Percentiles rank a stretch among this genome's conserved stretches.
Conservation (phyloP, 139 green algal species). For the Coccomyxa sp. region DNA sequence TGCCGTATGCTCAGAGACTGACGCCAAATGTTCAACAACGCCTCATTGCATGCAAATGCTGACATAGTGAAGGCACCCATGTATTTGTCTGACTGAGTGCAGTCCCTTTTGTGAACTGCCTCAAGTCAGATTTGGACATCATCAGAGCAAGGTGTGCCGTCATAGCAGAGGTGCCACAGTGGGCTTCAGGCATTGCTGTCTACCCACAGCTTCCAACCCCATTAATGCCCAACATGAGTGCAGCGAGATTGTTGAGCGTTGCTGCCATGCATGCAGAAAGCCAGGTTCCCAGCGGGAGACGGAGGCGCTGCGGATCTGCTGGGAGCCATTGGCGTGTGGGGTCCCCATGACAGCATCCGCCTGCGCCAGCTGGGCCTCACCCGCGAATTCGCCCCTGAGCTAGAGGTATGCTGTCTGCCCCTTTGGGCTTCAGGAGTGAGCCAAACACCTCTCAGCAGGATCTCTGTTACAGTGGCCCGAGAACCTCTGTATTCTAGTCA, state of each 20-base stretch:
- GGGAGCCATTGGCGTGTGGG: conserved; percentile 42
- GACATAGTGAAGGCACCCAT: not conserved
- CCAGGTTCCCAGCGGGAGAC: not conserved
- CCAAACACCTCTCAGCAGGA: not conserved
- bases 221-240: not conserved
- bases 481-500: not conserved
- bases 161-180: not conserved
- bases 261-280: conserved; percentile 3
- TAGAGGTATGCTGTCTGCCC: conserved; percentile 23
- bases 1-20: not conserved
- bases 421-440: not conserved
- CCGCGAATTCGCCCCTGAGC: conserved; percentile 16
- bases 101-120: not conserved
- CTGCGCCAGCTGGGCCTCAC: conserved; percentile 18
- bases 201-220: not conserved
- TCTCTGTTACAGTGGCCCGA: not conserved
- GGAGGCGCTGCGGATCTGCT: conserved; percentile 39
- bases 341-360: conserved; percentile 50
- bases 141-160: not conserved
- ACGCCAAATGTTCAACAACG: not conserved
- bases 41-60: not conserved
- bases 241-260: not conserved
- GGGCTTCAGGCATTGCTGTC: not conserved
- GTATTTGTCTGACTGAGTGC: not conserved
- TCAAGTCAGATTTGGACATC: not conserved